Evolutionary conservation across 176 grass and related monocot genomes (phyloP).

Genomic region (Tuctoria greenei): DNA sequence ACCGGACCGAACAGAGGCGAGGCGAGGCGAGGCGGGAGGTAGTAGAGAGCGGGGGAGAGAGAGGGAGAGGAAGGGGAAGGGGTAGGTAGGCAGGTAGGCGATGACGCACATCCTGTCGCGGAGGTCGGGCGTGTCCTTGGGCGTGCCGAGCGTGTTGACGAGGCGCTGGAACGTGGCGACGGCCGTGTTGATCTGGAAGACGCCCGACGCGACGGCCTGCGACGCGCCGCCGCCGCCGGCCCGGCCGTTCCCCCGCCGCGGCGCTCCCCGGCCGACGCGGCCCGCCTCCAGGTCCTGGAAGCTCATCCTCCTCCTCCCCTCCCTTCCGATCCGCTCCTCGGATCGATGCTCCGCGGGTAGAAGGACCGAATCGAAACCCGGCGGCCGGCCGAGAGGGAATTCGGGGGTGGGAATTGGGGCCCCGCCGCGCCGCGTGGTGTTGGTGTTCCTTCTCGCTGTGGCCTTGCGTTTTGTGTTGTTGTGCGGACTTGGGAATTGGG

Average conservation of each 20-base stretch:
- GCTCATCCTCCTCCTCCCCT: slow-evolving; percentile 66
- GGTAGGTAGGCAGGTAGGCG: background rate
- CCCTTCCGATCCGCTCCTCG: background rate
- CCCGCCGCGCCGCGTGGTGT: too few relatives aligned
- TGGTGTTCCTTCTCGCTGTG: background rate
- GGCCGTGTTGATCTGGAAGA: slow-evolving; percentile 95
- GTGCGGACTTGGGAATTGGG: too few relatives aligned
- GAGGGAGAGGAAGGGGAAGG: slow-evolving; percentile 43
- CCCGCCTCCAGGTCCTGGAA: slow-evolving; percentile 96
- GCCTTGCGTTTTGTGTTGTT: background rate
- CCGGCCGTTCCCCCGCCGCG: slow-evolving; percentile 39
- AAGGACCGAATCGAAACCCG: too few relatives aligned
- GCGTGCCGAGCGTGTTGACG: slow-evolving; percentile 94
- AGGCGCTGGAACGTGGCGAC: slow-evolving; percentile 86
- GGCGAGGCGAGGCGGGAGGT: background rate
- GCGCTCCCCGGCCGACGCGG: slow-evolving; percentile 39
- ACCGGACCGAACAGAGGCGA: background rate
- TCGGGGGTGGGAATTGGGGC: background rate
- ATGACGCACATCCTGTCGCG: slow-evolving; percentile 81
- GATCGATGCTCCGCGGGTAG: background rate
- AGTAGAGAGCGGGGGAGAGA: background rate
- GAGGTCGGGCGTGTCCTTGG: slow-evolving; percentile 94
- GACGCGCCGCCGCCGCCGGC: slow-evolving; percentile 52
- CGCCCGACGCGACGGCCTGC: slow-evolving; percentile 77
- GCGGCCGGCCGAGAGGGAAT: too few relatives aligned